A percentile compares a stretch with the other conserved stretches of the same genome.
Evolutionary conservation across 257 asterid genomes (phyloP).

Genomic region (Ocimum tenuiflorum): DNA sequence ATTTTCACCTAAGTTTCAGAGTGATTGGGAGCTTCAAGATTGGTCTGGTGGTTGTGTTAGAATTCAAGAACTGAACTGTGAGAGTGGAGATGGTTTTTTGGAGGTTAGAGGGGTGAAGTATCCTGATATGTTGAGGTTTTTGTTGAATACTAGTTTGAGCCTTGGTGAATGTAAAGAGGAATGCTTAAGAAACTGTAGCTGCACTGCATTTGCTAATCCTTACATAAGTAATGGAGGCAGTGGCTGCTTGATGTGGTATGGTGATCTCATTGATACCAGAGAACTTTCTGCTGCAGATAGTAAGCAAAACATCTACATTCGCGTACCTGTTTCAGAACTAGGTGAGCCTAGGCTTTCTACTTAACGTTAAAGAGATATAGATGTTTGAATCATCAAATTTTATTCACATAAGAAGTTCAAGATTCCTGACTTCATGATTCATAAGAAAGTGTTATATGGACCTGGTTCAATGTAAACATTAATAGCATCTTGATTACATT

Average conservation of each 20-base stretch:
- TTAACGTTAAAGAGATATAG: no score
- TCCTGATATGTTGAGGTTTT: background rate
- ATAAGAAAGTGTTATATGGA: no score
- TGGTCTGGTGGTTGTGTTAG: background rate
- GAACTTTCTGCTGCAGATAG: background rate
- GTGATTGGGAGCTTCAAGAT: background rate
- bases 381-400: no score
- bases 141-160: background rate
- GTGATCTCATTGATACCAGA: background rate
- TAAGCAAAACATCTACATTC: background rate
- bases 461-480: no score
- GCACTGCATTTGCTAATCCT: background rate
- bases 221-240: background rate
- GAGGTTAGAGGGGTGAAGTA: conserved; percentile 3
- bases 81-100: background rate
- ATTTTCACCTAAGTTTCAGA: background rate
- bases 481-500: no score
- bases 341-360: background rate
- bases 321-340: background rate
- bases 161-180: background rate
- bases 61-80: background rate
- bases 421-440: background rate
- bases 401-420: no score
- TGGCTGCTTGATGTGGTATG: background rate
- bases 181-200: background rate